Evolutionary conservation across 257 asterid species (phyloP).

Genomic region (Plectranthus barbatus): DNA sequence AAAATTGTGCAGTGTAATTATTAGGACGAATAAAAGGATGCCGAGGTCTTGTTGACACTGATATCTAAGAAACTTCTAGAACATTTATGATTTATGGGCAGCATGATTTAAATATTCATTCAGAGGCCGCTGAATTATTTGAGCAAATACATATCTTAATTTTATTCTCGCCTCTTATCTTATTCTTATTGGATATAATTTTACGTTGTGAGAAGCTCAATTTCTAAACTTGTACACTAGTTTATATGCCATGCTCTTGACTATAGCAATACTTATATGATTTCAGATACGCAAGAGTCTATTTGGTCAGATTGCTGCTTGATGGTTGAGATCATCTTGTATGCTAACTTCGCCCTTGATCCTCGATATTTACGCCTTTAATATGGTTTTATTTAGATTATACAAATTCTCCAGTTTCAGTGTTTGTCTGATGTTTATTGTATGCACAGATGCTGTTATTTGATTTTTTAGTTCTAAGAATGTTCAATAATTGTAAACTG

Average conservation of each 20-base stretch:
- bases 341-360: too few species aligned
- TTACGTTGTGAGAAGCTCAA: too few species aligned
- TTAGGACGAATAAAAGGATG: neutral
- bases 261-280: slow-evolving; percentile 8
- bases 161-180: neutral
- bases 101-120: neutral
- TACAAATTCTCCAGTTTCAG: neutral
- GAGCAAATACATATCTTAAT: neutral
- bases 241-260: neutral
- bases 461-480: neutral
- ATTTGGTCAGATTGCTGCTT: slow-evolving; percentile 50
- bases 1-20: neutral
- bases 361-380: too few species aligned
- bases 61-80: neutral
- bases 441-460: slow-evolving; percentile 4
- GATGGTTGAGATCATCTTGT: slow-evolving; percentile 21
- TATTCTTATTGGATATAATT: too few species aligned
- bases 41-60: neutral
- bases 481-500: slow-evolving; percentile 19
- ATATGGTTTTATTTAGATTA: too few species aligned
- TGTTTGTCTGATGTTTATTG: slow-evolving; percentile 6
- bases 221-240: neutral
- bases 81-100: neutral
- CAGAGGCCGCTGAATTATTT: neutral
- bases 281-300: slow-evolving; percentile 86